Base-by-base conservation (phyloP, 2,329 filamentous ascomycete genomes). In the Furcasterigmium furcatum region DNA sequence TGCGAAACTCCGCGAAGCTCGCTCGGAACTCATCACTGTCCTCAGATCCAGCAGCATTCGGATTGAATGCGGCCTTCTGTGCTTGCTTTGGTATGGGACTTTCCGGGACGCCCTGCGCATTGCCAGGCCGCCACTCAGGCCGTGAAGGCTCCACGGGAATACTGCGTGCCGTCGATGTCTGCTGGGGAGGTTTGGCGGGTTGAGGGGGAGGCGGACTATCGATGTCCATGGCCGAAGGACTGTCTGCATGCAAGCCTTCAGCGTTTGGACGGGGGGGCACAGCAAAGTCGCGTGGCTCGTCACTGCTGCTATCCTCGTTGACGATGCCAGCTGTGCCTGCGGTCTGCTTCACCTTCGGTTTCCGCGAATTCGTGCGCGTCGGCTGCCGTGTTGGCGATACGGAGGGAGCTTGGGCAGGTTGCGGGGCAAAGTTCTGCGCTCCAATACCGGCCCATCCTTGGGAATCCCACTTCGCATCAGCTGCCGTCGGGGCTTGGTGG, bases 181-280 rank as follows among this genome's bases (percentile, higher is more conserved):
- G 57, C 34, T 9, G 50, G 46, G 13, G n/a, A 18, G 57, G 52
- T 9, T 41, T 41, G 3, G 50, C 19, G 21, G 56, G 50, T 24
- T 50, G 52, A 4, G 53, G 48, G 44, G 51, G 65, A 56, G 47
- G 52, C 29, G 57, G 62, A 42, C 79, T 77, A 54, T 85, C 82
- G 42, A 85, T 83, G 51, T 85, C 82, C 82, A 85, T 85, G 13
- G 80, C 79, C 46, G 75, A 78, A 3, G 79, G 76, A 50, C 75
- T 80, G 29, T 69, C 69, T n/a, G n/a, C n/a, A n/a, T n/a, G n/a
- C n/a, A n/a, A n/a, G n/a, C n/a, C n/a, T n/a, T n/a, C n/a, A n/a
- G 3, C 46, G 48, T 2, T 53, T 44, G 14, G 52, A 45, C 42
- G 46, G 49, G 8, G 51, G 44, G 34, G 34, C 12, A 18, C 34